A percentile compares a stretch with the other conserved stretches of the same genome.
Conservation (phyloP, 306 rosid species). For the Rosa persica region DNA sequence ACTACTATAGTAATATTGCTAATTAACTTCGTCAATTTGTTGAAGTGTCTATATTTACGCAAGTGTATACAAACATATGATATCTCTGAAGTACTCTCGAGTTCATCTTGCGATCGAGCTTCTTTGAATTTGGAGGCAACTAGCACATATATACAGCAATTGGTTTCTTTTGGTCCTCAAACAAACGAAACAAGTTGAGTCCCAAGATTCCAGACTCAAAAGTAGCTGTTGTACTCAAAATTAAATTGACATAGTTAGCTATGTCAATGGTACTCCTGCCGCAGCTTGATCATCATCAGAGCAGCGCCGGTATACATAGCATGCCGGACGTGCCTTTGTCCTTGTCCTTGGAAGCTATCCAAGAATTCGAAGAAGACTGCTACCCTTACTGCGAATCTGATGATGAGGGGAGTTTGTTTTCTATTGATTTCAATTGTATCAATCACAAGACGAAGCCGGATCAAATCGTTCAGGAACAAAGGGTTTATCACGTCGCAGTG, state of each 20-base stretch:
- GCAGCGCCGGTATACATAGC: not conserved
- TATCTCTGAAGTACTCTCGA: not conserved
- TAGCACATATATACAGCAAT: not conserved
- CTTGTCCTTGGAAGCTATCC: not conserved
- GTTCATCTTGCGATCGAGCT: not conserved
- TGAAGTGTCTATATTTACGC: too few species aligned
- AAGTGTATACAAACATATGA: too few species aligned
- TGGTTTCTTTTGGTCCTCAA: not conserved
- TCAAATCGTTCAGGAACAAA: constrained; percentile 21
- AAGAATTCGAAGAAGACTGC: constrained; percentile 13
- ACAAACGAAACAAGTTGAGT: not conserved
- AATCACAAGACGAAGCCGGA: not conserved
- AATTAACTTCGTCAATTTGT: too few species aligned
- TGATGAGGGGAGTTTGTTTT: constrained; percentile 31
- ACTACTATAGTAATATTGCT: too few species aligned
- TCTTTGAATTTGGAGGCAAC: not conserved
- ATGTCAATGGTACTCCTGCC: not conserved
- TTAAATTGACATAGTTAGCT: not conserved
- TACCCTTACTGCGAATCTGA: not conserved
- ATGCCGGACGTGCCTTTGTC: not conserved
- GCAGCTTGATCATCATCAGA: constrained; percentile 1
- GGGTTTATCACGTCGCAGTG: constrained; percentile 55
- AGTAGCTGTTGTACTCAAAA: not conserved
- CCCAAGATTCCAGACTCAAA: not conserved
- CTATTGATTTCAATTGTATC: constrained; percentile 20